Evolutionary conservation across 192 early-diverging fungal genomes (phyloP), one percentile per base, ranked within the genome.

Genomic region (Entomortierella beljakovae): DNA sequence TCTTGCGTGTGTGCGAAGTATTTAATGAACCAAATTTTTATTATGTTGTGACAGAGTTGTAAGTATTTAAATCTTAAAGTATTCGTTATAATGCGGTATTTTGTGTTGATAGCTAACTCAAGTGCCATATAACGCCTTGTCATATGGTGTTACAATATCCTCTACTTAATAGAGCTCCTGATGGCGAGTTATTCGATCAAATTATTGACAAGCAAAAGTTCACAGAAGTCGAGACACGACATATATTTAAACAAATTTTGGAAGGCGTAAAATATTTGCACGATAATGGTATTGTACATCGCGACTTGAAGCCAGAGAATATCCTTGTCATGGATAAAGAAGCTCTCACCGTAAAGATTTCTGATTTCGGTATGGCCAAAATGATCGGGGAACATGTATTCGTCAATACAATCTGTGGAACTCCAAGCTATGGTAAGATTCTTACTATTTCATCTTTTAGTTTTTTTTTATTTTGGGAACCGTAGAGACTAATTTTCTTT

Each of bases 331-430:
- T 87, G 48, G 82, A 86, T 64, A 79, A 68, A 53, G 82, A 81
- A 7, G 51, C 80, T 13, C 73, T 84, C 57, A 88, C 88, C 51
- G 86, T 97, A 75, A 99, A 96, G 88, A 92, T 99, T 61, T 90
- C 94, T 26, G 98, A 99, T 81, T 99, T 99, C 87, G 98, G 97
- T 2, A 83, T 98, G 65, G 95, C 97, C 48, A 97, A 82, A 42
- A 69, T 74, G 54, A 69, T 83, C 37, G 67, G 69, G 31, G 88
- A 91, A 48, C 83, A 84, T 22, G 86, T 88, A 31, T 83, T 91
- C 22, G 89, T 91, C 88, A 86, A 85, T 40, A 95, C 93, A 7
- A 85, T 89, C 34, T 98, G 97, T 70, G 97, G 97, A 3, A 98
- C 97, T 0, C 94, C 94, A 1, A 93, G 91, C 61, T 94, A 94